A percentile compares a stretch with the other conserved stretches of the same genome.
Evolutionary conservation across 768 basidiomycete genomes (phyloP).

Genomic region (Tricholoma sp.): DNA sequence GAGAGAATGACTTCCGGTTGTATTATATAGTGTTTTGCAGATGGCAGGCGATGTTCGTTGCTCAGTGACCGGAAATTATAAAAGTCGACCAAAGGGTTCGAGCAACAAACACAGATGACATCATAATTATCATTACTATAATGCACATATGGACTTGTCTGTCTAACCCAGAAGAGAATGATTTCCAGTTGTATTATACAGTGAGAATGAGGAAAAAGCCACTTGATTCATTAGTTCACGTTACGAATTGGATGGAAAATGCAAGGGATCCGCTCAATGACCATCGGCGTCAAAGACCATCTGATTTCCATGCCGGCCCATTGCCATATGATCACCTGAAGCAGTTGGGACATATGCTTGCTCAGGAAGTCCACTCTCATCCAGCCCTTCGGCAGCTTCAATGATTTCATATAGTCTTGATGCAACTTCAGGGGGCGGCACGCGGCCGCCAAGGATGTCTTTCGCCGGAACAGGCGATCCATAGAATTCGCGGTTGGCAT

Average conservation of each 20-base stretch:
- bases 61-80: slow-evolving; percentile 88
- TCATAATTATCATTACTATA: no score
- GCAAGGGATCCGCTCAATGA: slow-evolving; percentile 19
- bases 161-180: not conserved
- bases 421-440: slow-evolving; percentile 97
- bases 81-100: slow-evolving; percentile 14
- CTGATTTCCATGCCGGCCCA: slow-evolving; percentile 37
- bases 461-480: slow-evolving; percentile 84
- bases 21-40: slow-evolving; percentile 47
- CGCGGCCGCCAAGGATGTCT: slow-evolving; percentile 89
- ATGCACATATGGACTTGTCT: no score
- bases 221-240: not conserved
- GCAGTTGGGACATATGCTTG: slow-evolving; percentile 73
- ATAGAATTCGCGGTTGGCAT: slow-evolving; percentile 95
- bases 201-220: not conserved
- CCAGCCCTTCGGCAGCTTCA: slow-evolving; percentile 90
- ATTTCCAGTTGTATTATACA: slow-evolving; percentile 1
- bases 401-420: slow-evolving; percentile 92
- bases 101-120: slow-evolving; percentile 37
- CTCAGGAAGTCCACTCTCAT: slow-evolving; percentile 77
- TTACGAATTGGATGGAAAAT: not conserved
- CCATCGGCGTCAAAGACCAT: slow-evolving; percentile 79
- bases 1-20: not conserved
- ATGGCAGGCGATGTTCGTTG: slow-evolving; percentile 93
- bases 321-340: slow-evolving; percentile 51